Evolutionary conservation across 2,329 filamentous ascomycete species (phyloP).

Genomic region (Phaeosphaeria sp.): DNA sequence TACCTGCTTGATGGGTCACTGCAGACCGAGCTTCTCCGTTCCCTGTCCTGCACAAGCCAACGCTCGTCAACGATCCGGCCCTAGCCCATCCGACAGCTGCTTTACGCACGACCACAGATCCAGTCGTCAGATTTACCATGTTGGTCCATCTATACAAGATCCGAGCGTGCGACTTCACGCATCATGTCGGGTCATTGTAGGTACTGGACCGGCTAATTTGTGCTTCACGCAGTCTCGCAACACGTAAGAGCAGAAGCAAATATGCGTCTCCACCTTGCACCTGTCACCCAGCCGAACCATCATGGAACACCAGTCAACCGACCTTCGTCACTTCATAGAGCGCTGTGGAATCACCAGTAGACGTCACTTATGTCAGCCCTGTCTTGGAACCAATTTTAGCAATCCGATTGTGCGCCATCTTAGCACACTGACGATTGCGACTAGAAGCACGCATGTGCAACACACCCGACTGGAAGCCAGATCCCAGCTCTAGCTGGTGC

Average conservation of each 20-base stretch:
- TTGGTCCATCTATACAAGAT: neutral
- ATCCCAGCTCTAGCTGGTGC: conserved; percentile 14
- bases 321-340: neutral
- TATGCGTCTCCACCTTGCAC: neutral
- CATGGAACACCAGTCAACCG: neutral
- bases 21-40: conserved; percentile 37
- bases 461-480: neutral
- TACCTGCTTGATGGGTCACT: neutral
- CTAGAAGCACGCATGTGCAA: neutral
- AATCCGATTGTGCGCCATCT: neutral
- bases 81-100: conserved; percentile 10
- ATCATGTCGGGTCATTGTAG: neutral
- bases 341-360: conserved; percentile 1
- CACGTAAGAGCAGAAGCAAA: neutral
- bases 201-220: neutral
- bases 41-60: conserved; percentile 21
- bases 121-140: neutral
- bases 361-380: conserved; percentile 16
- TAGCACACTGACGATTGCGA: neutral
- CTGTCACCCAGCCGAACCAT: neutral
- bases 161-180: neutral
- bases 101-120: neutral
- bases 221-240: neutral
- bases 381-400: conserved; percentile 3
- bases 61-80: conserved; percentile 21